Evolutionary conservation across 139 green algal genomes (phyloP).

Genomic region (Closterium sp.): DNA sequence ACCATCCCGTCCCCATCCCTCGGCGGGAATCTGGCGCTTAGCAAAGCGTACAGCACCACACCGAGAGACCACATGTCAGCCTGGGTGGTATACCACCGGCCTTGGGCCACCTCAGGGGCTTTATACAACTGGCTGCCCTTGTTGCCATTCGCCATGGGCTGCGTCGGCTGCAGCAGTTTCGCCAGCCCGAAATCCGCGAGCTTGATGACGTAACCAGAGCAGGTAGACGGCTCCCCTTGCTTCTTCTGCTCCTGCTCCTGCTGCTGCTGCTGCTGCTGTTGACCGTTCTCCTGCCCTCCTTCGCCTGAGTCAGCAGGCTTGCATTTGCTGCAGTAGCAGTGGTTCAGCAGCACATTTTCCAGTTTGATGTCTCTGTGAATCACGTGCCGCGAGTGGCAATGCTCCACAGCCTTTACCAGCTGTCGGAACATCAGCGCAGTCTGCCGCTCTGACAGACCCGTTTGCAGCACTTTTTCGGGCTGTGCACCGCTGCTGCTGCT

Average conservation of each 20-base stretch:
- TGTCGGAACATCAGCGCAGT: background rate
- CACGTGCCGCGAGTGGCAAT: background rate
- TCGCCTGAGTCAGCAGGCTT: background rate
- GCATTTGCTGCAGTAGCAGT: background rate
- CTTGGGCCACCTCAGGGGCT: background rate
- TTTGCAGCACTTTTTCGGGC: background rate
- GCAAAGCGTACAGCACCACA: background rate
- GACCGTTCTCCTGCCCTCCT: background rate
- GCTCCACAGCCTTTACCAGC: background rate
- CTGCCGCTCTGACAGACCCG: background rate
- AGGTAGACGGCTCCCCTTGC: background rate
- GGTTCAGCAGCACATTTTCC: background rate
- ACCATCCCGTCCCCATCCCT: background rate
- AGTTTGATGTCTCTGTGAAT: background rate
- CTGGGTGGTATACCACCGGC: background rate
- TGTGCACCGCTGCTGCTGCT: background rate
- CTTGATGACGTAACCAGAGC: background rate
- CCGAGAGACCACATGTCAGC: background rate
- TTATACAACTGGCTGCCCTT: background rate
- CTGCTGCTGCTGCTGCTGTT: background rate
- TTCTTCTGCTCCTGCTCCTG: background rate
- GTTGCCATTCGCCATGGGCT: background rate
- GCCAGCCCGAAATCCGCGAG: background rate
- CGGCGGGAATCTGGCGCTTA: background rate
- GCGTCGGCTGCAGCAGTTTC: background rate